These are phyloP conservation scores for Monilinia aucupariae DNA, from an alignment of 2,329 filamentous ascomycete genomes.

Conservation along the genomic window DNA sequence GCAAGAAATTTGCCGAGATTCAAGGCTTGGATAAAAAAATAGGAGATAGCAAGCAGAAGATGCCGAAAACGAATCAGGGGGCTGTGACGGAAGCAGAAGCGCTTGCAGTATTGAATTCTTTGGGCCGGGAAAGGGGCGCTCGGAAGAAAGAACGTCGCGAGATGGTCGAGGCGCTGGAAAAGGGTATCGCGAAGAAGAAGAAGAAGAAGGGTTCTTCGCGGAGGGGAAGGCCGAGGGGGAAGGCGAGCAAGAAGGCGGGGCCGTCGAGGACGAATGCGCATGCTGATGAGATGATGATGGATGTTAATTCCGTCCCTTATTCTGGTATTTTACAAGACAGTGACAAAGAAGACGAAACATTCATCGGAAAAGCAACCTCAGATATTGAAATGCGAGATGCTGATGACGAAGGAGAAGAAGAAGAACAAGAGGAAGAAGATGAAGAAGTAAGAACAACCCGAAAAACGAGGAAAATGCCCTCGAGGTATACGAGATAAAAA, in stretches of 20 bases:
- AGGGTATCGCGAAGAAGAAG: conserved; percentile 14
- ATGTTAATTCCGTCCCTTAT: too few species aligned
- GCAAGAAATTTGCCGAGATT: conserved; percentile 57
- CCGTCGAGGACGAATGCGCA: not conserved
- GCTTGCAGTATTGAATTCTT: conserved; percentile 26
- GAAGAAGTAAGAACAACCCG: not conserved
- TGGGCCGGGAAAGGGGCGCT: conserved; percentile 18
- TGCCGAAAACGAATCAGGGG: conserved; percentile 23
- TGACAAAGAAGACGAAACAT: not conserved
- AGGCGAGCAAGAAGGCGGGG: conserved; percentile 19
- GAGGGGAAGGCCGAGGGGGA: conserved; percentile 9
- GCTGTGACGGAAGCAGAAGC: conserved; percentile 26
- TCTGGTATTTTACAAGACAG: not conserved
- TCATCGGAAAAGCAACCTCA: not conserved
- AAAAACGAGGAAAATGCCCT: not conserved
- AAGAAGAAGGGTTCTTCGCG: too few species aligned
- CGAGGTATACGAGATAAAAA: not conserved
- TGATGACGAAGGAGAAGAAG: not conserved
- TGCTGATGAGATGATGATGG: conserved; percentile 1
- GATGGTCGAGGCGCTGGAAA: not conserved
- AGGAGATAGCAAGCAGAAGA: not conserved
- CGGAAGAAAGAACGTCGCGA: conserved; percentile 12
- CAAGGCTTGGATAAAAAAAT: conserved; percentile 45
- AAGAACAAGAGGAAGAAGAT: not conserved
- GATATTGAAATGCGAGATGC: conserved; percentile 6